phyloP scores from a whole-genome alignment of 164 flowering plant genomes.

The Stephania yunnanensis region DNA sequence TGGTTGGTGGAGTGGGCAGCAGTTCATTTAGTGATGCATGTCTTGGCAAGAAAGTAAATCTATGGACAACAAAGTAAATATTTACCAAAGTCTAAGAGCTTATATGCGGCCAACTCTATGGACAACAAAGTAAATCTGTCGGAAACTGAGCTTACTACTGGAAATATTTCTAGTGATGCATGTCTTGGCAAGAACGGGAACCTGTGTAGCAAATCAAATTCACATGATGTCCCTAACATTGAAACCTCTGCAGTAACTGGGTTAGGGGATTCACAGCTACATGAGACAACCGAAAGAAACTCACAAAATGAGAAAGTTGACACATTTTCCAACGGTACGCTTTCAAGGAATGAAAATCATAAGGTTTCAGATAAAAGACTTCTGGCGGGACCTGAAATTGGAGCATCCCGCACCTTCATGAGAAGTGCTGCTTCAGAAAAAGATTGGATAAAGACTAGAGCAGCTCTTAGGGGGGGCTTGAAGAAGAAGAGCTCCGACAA shows the following conservation, averaged over 20 bases:
- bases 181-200: conserved; percentile 13
- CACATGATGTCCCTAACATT: conserved; percentile 1
- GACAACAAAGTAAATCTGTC: not conserved
- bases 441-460: conserved; percentile 58
- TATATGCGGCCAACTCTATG: not conserved
- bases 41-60: too few relatives aligned
- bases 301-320: conserved; percentile 9
- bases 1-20: conserved; percentile 31
- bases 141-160: conserved; percentile 6
- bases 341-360: conserved; percentile 10
- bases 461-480: conserved; percentile 44
- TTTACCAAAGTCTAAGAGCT: not conserved
- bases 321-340: not conserved
- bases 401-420: conserved; percentile 58
- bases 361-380: conserved; percentile 12
- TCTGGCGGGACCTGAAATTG: conserved; percentile 10
- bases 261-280: not conserved
- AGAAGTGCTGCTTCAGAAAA: conserved; percentile 56
- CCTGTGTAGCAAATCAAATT: not conserved
- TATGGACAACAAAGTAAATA: too few relatives aligned
- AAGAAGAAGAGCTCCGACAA: conserved; percentile 35
- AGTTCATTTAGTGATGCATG: conserved; percentile 64
- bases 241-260: not conserved
- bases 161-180: not conserved
- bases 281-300: conserved; percentile 3